phyloP scores from a whole-genome alignment of 805 yeast species.

The Cyberlindnera maclurae region DNA sequence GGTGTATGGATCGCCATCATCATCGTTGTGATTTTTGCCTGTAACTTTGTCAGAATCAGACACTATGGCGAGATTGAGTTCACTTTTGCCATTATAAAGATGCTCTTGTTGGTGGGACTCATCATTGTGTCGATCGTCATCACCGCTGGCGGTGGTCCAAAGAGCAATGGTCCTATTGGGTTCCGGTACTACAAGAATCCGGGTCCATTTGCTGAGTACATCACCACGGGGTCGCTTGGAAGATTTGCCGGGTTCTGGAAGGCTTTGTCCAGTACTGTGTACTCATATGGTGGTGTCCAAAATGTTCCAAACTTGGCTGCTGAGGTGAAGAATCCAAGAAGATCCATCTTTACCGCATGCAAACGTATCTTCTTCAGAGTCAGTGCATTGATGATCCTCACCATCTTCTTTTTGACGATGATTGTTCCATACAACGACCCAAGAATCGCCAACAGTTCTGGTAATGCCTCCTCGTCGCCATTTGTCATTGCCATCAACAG shows the following conservation, averaged over 20 bases:
- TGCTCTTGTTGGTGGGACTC: slow-evolving; percentile 37
- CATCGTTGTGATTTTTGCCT: slow-evolving; percentile 27
- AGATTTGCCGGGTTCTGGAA: slow-evolving; percentile 54
- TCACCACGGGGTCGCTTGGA: slow-evolving; percentile 37
- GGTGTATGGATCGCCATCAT: slow-evolving; percentile 38
- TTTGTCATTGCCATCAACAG: slow-evolving; percentile 39
- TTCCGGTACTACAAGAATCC: slow-evolving; percentile 30
- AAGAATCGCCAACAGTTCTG: slow-evolving; percentile 25
- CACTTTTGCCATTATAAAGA: slow-evolving; percentile 34
- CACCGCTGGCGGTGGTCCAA: slow-evolving; percentile 36
- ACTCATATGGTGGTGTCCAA: slow-evolving; percentile 52
- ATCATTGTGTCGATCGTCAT: slow-evolving; percentile 41
- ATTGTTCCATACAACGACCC: slow-evolving; percentile 26
- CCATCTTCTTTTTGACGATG: slow-evolving; percentile 27
- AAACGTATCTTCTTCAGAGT: slow-evolving; percentile 27
- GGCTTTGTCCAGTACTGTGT: slow-evolving; percentile 51
- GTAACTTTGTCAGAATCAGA: slow-evolving; percentile 30
- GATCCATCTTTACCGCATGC: slow-evolving; percentile 52
- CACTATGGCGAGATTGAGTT: slow-evolving; percentile 47
- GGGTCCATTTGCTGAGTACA: slow-evolving; percentile 24
- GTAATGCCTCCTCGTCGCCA: slow-evolving; percentile 30
- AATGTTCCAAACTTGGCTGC: slow-evolving; percentile 45
- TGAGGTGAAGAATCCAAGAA: slow-evolving; percentile 49
- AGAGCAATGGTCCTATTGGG: slow-evolving; percentile 29
- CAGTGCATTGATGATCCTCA: slow-evolving; percentile 21